Conservation (phyloP, 1,139 yeast species). For the Candida tropicalis region DNA sequence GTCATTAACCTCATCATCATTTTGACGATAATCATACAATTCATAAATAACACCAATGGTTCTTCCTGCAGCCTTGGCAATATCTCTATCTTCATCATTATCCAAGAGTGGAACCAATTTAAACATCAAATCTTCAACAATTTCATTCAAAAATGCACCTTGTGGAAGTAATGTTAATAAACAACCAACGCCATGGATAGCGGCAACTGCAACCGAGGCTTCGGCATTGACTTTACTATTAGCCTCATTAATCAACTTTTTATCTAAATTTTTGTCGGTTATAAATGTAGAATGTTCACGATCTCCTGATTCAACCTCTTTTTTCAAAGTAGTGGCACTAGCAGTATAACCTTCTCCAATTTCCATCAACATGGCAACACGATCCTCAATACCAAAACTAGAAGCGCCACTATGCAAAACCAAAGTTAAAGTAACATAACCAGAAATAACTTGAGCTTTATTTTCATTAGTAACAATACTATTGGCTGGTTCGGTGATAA, state of each 20-base stretch:
- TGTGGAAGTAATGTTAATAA: slow-evolving; percentile 45
- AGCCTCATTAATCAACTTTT: slow-evolving; percentile 40
- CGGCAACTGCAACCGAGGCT: slow-evolving; percentile 43
- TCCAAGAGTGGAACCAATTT: slow-evolving; percentile 46
- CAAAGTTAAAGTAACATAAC: slow-evolving; percentile 46
- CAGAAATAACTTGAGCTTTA: slow-evolving; percentile 45
- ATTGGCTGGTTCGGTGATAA: slow-evolving; percentile 39
- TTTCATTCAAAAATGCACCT: slow-evolving; percentile 46
- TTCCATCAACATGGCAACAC: slow-evolving; percentile 45
- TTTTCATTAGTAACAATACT: slow-evolving; percentile 38
- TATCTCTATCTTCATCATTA: slow-evolving; percentile 43
- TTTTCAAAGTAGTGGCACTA: slow-evolving; percentile 37
- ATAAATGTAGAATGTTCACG: slow-evolving; percentile 47
- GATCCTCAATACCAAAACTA: slow-evolving; percentile 52
- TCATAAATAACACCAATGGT: slow-evolving; percentile 67
- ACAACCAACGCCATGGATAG: slow-evolving; percentile 52
- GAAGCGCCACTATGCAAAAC: slow-evolving; percentile 52
- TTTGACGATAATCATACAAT: slow-evolving; percentile 49
- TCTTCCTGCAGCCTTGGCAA: slow-evolving; percentile 58
- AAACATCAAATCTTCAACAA: slow-evolving; percentile 37
- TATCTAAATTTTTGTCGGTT: slow-evolving; percentile 40
- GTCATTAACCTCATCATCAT: slow-evolving; percentile 27
- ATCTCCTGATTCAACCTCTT: slow-evolving; percentile 42
- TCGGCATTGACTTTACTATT: slow-evolving; percentile 35
- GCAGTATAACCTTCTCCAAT: slow-evolving; percentile 46